phyloP scores from a whole-genome alignment of 2,329 filamentous ascomycete genomes.

The Cladophialophora carrionii region DNA sequence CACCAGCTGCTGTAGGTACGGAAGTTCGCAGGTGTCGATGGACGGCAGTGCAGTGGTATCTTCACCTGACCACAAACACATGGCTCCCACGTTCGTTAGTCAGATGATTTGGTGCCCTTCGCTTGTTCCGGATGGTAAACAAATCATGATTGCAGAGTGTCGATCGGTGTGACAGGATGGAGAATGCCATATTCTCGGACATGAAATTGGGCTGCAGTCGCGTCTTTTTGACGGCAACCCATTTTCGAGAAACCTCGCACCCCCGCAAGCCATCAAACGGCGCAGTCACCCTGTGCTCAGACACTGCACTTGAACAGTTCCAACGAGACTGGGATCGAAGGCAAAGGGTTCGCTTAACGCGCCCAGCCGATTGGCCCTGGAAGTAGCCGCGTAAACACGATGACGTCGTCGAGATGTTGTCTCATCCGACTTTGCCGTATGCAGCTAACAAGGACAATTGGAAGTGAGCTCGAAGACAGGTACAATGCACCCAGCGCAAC shows the following conservation, averaged over 20 bases:
- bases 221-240: not conserved
- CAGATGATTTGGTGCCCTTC: slow-evolving; percentile 9
- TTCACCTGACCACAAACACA: slow-evolving; percentile 2
- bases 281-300: not conserved
- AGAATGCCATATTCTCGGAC: not conserved
- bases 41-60: not conserved
- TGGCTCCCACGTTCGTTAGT: slow-evolving; percentile 22
- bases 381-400: slow-evolving; percentile 17
- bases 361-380: slow-evolving; percentile 17
- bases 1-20: not conserved
- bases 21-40: not conserved
- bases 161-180: not conserved
- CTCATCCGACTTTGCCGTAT: slow-evolving; percentile 7
- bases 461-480: not conserved
- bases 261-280: not conserved
- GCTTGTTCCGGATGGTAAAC: slow-evolving; percentile 23
- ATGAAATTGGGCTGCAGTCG: not conserved
- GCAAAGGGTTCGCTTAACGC: slow-evolving; percentile 16
- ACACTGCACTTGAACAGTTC: not conserved
- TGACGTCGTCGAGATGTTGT: slow-evolving; percentile 16
- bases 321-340: not conserved
- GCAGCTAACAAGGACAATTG: slow-evolving; percentile 1
- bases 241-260: not conserved
- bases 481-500: not conserved
- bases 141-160: slow-evolving; percentile 5